A percentile compares a stretch with the other conserved stretches of the same genome.
phyloP scores from a whole-genome alignment of 2,329 filamentous ascomycete species.

The Macrophomina pseudophaseolina region DNA sequence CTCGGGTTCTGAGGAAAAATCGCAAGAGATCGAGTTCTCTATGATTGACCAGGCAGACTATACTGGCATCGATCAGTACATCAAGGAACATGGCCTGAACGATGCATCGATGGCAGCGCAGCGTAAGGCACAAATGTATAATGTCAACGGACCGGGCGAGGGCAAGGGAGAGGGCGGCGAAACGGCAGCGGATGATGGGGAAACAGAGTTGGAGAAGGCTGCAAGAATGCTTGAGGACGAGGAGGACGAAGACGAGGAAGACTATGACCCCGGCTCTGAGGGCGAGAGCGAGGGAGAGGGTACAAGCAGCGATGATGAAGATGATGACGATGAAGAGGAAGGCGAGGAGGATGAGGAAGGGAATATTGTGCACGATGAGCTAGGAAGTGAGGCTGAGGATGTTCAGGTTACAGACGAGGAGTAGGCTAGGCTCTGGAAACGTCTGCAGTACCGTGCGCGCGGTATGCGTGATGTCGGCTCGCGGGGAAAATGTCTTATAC shows the following conservation, averaged over 20 bases:
- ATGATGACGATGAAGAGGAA: constrained; percentile 37
- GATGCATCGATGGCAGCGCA: constrained; percentile 67
- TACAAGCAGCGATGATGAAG: constrained; percentile 41
- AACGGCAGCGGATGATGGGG: constrained; percentile 37
- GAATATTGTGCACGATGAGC: constrained; percentile 22
- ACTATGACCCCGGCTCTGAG: constrained; percentile 49
- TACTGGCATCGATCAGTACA: constrained; percentile 65
- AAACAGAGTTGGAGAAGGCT: constrained; percentile 47
- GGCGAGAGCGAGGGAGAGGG: constrained; percentile 48
- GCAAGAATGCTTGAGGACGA: constrained; percentile 41
- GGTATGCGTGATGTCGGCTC: no score
- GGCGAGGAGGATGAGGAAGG: constrained; percentile 41
- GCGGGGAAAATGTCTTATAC: not conserved
- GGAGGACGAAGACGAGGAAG: constrained; percentile 48
- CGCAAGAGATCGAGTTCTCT: constrained; percentile 65
- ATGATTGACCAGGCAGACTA: constrained; percentile 71
- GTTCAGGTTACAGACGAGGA: constrained; percentile 23
- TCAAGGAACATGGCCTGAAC: constrained; percentile 65
- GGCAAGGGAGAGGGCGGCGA: constrained; percentile 30
- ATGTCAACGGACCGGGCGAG: constrained; percentile 50
- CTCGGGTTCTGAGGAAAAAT: constrained; percentile 38
- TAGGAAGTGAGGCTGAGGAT: constrained; percentile 27
- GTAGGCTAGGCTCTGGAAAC: not conserved
- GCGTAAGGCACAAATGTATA: constrained; percentile 64
- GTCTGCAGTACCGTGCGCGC: not conserved